A percentile compares a stretch with the other conserved stretches of the same genome.
These are phyloP conservation scores for Apiospora aurea DNA, from an alignment of 2,329 filamentous ascomycete species.

Conservation along the genomic window DNA sequence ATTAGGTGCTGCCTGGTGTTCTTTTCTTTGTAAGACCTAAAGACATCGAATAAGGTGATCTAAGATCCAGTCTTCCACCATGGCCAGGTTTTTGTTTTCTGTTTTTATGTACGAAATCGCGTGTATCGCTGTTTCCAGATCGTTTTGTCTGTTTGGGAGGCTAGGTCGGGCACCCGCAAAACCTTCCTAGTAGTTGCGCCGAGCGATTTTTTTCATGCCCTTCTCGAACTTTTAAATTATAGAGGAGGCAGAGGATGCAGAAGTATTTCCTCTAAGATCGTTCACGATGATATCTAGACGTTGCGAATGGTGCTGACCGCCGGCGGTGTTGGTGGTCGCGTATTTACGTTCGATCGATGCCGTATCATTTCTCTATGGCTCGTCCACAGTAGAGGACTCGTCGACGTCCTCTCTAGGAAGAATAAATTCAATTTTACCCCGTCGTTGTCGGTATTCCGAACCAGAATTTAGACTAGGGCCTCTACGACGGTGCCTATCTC, in stretches of 20 bases:
- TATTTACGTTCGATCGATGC: neutral
- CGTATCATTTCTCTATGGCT: neutral
- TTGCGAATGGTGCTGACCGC: neutral
- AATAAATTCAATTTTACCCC: neutral
- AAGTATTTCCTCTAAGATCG: neutral
- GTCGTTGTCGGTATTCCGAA: neutral
- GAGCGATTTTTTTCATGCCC: neutral
- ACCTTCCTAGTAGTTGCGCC: neutral
- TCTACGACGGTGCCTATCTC: neutral
- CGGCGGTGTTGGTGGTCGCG: neutral
- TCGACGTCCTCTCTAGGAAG: neutral
- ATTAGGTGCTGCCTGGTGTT: neutral
- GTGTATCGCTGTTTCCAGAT: constrained; percentile 1
- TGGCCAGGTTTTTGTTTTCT: neutral
- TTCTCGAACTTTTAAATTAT: neutral
- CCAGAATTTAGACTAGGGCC: neutral
- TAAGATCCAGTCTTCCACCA: neutral
- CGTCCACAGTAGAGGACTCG: neutral
- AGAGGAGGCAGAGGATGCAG: neutral
- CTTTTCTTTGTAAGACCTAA: neutral
- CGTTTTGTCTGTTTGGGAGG: neutral
- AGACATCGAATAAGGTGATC: neutral
- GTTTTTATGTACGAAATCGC: neutral
- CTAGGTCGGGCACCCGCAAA: neutral
- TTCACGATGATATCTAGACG: constrained; percentile 1